Conservation (phyloP, 1,284 basidiomycete genomes). For the Psilocybe mexicana region DNA sequence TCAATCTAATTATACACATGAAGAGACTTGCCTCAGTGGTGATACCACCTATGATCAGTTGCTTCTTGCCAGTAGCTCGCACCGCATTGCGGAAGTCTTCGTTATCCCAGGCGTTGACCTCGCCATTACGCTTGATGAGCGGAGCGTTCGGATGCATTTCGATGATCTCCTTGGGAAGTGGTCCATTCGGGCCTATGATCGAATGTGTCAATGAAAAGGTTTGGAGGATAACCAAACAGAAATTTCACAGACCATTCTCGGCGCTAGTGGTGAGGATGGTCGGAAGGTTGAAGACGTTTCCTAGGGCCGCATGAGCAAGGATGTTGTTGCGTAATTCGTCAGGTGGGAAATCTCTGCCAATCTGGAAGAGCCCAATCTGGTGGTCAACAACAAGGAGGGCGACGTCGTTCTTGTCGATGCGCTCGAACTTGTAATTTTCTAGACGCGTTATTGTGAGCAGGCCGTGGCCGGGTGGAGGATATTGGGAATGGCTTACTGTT, state of each 20-base stretch:
- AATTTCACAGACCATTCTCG: slow-evolving; percentile 35
- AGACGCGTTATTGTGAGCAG: too few species aligned
- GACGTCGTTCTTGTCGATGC: slow-evolving; percentile 45
- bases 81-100: slow-evolving; percentile 47
- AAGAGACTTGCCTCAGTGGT: slow-evolving; percentile 42
- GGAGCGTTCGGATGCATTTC: slow-evolving; percentile 45
- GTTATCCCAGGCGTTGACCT: slow-evolving; percentile 54
- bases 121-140: slow-evolving; percentile 45
- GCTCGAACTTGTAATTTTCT: slow-evolving; percentile 30
- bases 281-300: slow-evolving; percentile 44
- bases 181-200: slow-evolving; percentile 44
- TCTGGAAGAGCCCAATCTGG: slow-evolving; percentile 47
- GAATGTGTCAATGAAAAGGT: neutral
- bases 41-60: slow-evolving; percentile 48
- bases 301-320: slow-evolving; percentile 45
- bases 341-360: slow-evolving; percentile 40
- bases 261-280: slow-evolving; percentile 47
- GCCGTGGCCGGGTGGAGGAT: too few species aligned
- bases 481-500: too few species aligned
- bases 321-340: slow-evolving; percentile 44
- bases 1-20: too few species aligned
- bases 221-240: neutral
- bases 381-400: slow-evolving; percentile 48
- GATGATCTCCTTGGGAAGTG: slow-evolving; percentile 42
- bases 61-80: slow-evolving; percentile 47